Evolutionary conservation across 345 rosid species (phyloP).

Genomic region (Chamaenerion angustifolium): DNA sequence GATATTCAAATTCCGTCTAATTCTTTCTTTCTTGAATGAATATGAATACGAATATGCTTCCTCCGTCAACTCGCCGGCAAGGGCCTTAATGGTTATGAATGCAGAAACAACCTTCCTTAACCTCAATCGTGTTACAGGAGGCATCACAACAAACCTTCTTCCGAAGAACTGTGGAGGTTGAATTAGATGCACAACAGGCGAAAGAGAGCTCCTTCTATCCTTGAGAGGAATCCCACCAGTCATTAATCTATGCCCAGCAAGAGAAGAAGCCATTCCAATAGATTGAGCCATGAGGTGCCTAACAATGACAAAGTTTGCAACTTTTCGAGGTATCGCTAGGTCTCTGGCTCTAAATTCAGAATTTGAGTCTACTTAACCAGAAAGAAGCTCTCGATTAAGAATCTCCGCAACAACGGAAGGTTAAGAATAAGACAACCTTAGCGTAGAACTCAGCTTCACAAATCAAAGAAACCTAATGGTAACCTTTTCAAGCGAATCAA

Average conservation of each 20-base stretch:
- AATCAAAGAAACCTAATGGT: slow-evolving; percentile 13
- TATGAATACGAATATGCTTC: slow-evolving; percentile 45
- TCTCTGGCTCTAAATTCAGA: neutral
- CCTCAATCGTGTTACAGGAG: slow-evolving; percentile 14
- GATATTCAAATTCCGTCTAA: slow-evolving; percentile 36
- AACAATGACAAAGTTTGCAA: neutral
- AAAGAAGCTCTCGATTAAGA: neutral
- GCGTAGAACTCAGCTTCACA: slow-evolving; percentile 12
- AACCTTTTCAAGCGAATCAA: slow-evolving; percentile 15
- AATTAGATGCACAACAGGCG: slow-evolving; percentile 22
- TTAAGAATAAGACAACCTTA: too few relatives aligned
- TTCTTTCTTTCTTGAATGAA: slow-evolving; percentile 24
- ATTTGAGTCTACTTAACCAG: neutral
- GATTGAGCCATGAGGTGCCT: too few relatives aligned
- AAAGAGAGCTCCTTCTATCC: slow-evolving; percentile 7
- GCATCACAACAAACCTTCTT: slow-evolving; percentile 18
- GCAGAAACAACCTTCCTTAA: slow-evolving; percentile 15
- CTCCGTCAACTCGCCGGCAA: slow-evolving; percentile 53
- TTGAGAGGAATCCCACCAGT: slow-evolving; percentile 22
- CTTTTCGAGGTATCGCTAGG: neutral
- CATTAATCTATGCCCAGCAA: slow-evolving; percentile 38
- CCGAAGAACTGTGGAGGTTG: slow-evolving; percentile 21
- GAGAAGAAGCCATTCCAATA: slow-evolving; percentile 27
- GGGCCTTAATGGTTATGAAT: slow-evolving; percentile 33
- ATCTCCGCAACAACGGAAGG: too few relatives aligned